A percentile compares a stretch with the other conserved stretches of the same genome.
Conservation (phyloP, 345 rosid species). For the Eucalyptus marginata region DNA sequence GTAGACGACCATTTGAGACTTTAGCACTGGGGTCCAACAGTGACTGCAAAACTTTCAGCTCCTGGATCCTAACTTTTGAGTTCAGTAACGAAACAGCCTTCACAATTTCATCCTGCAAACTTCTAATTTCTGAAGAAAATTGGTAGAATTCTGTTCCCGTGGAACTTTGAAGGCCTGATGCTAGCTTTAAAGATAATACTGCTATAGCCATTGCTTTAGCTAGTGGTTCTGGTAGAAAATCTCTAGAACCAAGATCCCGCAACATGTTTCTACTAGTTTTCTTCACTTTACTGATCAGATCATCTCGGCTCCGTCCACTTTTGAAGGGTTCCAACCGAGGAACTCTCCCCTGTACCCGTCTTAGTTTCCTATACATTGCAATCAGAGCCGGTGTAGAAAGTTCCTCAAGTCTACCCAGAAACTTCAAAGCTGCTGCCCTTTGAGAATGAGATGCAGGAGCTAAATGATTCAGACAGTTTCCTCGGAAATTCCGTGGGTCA, state of each 20-base stretch:
- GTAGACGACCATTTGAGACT: conserved; percentile 24
- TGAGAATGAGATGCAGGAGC: conserved; percentile 19
- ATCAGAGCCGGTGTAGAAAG: conserved; percentile 35
- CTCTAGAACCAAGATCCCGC: conserved; percentile 27
- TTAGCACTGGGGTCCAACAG: conserved; percentile 42
- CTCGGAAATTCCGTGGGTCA: conserved; percentile 33
- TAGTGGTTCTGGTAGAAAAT: conserved; percentile 40
- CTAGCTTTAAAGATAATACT: conserved; percentile 37
- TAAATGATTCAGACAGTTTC: conserved; percentile 1
- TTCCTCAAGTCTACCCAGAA: conserved; percentile 39
- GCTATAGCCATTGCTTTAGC: conserved; percentile 69
- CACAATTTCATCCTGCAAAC: conserved; percentile 55
- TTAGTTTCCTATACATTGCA: conserved; percentile 72
- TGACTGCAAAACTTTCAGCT: conserved; percentile 42
- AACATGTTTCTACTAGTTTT: conserved; percentile 41
- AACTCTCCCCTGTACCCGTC: conserved; percentile 14
- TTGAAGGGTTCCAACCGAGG: conserved; percentile 18
- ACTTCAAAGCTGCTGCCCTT: conserved; percentile 22
- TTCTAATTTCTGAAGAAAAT: conserved; percentile 37
- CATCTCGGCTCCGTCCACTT: conserved; percentile 17
- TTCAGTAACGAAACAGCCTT: conserved; percentile 55
- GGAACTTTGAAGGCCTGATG: conserved; percentile 16
- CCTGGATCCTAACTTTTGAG: conserved; percentile 27
- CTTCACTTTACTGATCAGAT: conserved; percentile 30
- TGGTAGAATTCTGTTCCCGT: conserved; percentile 17